Evolutionary conservation across 1,139 yeast genomes (phyloP).

Genomic region (Suhomyces wounanorum): DNA sequence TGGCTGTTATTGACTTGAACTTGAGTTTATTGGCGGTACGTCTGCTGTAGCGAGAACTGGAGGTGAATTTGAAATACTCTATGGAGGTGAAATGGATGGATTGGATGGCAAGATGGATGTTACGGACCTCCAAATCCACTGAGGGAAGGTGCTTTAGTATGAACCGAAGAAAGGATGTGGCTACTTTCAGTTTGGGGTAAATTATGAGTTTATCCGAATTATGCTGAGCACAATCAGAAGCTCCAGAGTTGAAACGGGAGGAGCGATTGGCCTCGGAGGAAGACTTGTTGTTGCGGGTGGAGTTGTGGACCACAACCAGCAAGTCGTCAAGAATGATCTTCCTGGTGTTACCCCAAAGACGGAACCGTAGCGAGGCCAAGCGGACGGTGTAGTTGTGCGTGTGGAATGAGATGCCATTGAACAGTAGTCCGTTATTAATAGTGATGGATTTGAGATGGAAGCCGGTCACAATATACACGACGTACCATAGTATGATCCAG

Average conservation of each 20-base stretch:
- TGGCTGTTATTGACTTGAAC: conserved; percentile 20
- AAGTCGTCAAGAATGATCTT: conserved; percentile 27
- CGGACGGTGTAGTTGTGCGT: conserved; percentile 18
- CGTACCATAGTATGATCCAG: conserved; percentile 34
- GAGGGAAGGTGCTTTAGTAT: conserved; percentile 28
- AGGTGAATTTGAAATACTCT: conserved; percentile 26
- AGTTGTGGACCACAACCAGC: not conserved
- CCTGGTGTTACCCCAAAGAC: conserved; percentile 45
- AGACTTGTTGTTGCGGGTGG: not conserved
- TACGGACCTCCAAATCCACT: conserved; percentile 32
- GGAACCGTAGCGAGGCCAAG: conserved; percentile 31
- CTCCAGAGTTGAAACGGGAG: not conserved
- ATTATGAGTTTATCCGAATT: not conserved
- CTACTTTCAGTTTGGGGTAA: conserved; percentile 1
- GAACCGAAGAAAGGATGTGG: conserved; percentile 16
- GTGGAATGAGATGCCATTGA: conserved; percentile 32
- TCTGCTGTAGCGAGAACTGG: conserved; percentile 25
- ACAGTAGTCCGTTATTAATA: conserved; percentile 44
- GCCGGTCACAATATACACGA: conserved; percentile 34
- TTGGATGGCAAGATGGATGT: conserved; percentile 16
- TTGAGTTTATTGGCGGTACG: conserved; percentile 23
- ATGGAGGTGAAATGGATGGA: conserved; percentile 17
- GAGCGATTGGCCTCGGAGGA: not conserved
- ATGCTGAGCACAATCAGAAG: not conserved
- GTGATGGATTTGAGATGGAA: conserved; percentile 35